Percentiles rank a stretch among this genome's conserved stretches.
phyloP scores from a whole-genome alignment of 1,139 yeast genomes.

The Yamadazyma conglobata region DNA sequence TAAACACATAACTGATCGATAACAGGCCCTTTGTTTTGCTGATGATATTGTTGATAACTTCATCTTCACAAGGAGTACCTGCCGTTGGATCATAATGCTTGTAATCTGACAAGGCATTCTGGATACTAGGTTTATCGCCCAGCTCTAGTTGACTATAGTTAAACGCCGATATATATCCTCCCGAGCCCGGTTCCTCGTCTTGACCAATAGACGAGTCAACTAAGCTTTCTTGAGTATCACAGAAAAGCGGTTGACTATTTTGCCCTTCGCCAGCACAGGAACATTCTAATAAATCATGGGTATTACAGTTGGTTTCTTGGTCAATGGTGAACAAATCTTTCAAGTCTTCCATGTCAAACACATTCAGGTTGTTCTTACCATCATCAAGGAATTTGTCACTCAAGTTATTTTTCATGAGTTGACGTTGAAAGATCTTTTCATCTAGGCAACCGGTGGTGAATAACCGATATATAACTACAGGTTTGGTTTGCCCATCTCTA shows the following conservation, averaged over 20 bases:
- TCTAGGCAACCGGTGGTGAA: slow-evolving; percentile 87
- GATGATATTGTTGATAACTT: slow-evolving; percentile 10
- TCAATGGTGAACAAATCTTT: slow-evolving; percentile 69
- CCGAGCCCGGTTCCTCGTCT: slow-evolving; percentile 7
- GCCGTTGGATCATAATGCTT: slow-evolving; percentile 53
- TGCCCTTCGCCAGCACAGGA: slow-evolving; percentile 54
- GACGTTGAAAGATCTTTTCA: slow-evolving; percentile 94
- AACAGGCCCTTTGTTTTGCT: slow-evolving; percentile 5
- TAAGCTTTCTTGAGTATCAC: slow-evolving; percentile 1
- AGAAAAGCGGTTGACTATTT: slow-evolving; percentile 1
- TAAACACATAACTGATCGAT: slow-evolving; percentile 15
- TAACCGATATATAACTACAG: slow-evolving; percentile 80
- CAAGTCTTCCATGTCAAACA: slow-evolving; percentile 63
- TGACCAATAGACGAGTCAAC: neutral
- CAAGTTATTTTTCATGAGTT: slow-evolving; percentile 75
- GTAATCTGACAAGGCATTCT: slow-evolving; percentile 57
- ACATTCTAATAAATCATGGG: slow-evolving; percentile 84
- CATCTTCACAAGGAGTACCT: slow-evolving; percentile 7
- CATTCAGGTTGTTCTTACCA: slow-evolving; percentile 33
- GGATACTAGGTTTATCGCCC: slow-evolving; percentile 40
- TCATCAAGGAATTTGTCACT: slow-evolving; percentile 75
- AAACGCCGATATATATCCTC: slow-evolving; percentile 53
- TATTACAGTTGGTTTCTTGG: slow-evolving; percentile 55
- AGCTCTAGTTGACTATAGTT: slow-evolving; percentile 35
- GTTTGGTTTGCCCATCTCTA: slow-evolving; percentile 83